Evolutionary conservation across 805 yeast genomes (phyloP).

Genomic region (Ogataea pini): DNA sequence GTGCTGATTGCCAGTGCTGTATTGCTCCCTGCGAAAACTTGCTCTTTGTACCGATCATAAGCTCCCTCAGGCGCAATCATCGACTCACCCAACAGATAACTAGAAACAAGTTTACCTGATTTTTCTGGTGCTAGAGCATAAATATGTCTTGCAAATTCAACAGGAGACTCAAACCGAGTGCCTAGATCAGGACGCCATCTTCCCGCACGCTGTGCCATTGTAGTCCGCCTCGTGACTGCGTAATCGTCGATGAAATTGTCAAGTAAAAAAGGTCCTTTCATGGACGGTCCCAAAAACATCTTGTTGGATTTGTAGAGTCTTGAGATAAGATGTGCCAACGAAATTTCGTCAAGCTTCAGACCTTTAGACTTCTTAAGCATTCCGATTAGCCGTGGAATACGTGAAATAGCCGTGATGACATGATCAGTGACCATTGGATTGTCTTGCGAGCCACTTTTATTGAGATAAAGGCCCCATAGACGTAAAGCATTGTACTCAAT

Average conservation of each 20-base stretch:
- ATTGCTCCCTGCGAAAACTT: constrained; percentile 19
- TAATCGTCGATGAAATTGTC: constrained; percentile 21
- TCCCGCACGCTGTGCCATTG: constrained; percentile 9
- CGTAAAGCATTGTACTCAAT: constrained; percentile 16
- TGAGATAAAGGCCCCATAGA: constrained; percentile 23
- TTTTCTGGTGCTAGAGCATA: constrained; percentile 8
- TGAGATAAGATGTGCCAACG: constrained; percentile 27
- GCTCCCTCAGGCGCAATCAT: constrained; percentile 34
- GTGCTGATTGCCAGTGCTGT: constrained; percentile 40
- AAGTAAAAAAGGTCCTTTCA: constrained; percentile 13
- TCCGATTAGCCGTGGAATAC: constrained; percentile 13
- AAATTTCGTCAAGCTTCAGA: constrained; percentile 29
- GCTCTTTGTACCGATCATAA: constrained; percentile 28
- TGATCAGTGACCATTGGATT: constrained; percentile 27
- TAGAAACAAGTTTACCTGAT: constrained; percentile 27
- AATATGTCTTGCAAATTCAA: constrained; percentile 29
- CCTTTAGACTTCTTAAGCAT: constrained; percentile 15
- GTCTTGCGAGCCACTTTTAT: constrained; percentile 7
- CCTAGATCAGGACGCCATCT: constrained; percentile 8
- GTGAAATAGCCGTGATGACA: constrained; percentile 22
- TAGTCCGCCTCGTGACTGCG: constrained; percentile 5
- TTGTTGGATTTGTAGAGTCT: constrained; percentile 30
- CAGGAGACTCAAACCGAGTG: constrained; percentile 17
- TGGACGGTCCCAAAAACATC: constrained; percentile 7
- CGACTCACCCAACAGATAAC: constrained; percentile 37